Base-by-base conservation (phyloP, 306 rosid genomes). In the Medicago truncatula region DNA sequence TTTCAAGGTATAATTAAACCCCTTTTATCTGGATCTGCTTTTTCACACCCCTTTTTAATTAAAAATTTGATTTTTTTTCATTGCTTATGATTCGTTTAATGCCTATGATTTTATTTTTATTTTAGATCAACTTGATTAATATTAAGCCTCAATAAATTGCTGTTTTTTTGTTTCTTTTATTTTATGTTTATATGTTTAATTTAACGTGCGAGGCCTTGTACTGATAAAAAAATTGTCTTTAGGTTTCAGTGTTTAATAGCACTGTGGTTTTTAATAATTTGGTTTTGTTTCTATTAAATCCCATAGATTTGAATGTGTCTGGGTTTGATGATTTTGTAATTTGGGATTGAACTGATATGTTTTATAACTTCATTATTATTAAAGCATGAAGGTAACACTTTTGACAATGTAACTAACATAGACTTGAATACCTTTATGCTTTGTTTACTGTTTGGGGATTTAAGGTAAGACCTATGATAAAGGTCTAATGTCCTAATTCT, bases 401-500 rank as follows among this genome's bases (percentile, higher is more conserved):
- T 25, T 7, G 41, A 16, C 44, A 47, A 59, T 36, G 7, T 21
- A 34, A 34, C 38, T 40, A 4, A 41, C 3, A 6, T 16, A 36
- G 25, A 61, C 5, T 36, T 44, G 4, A 39, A 61, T 46, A 47
- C 56, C n/a, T 31, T 20, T 43, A 7, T 54, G 1, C 64, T 4
- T 3, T 15, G 1, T 54, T 25, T 73, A 7, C 50, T 4, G 16
- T 58, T 54, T 58, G 6, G 44, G 41, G 57, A 6, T 78, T 81
- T 50, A 63, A 57, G 50, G 36, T 77, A 60, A 47, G 57, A 15
- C 9, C 5, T 40, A 5, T 75, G 44, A 36, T 5, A 70, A 58
- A 57, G 76, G 69, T 47, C 43, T 21, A 39, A 78, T 88, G 92
- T 89, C 97, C 93, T 88, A 88, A 92, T 92, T 92, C 96, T 92